Evolutionary conservation across 2,329 filamentous ascomycete genomes (phyloP), one percentile per base, ranked within the genome.

Genomic region (Niveomyces coronatus): DNA sequence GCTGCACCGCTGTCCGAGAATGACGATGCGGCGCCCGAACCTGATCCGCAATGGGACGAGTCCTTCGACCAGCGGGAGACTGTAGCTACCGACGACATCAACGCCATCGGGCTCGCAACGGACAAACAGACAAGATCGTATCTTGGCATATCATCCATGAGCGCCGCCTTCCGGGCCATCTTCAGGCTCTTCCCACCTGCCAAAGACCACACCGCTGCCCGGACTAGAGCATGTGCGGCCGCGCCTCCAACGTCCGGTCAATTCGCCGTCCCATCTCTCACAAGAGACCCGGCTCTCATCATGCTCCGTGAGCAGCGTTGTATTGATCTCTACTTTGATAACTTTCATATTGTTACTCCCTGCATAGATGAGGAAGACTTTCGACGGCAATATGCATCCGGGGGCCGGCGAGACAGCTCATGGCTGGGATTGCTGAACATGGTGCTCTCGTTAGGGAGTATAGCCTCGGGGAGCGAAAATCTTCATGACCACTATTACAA

Each of bases 361-460:
- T 62, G 79, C 49, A 55, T 80, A 3, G 74, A 79, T 34, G 75
- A 79, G 46, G 61, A 66, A 5, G 65, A 67, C 24, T 79, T 79
- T 43, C 68, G 76, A 44, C 66, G 68, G 3, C 69, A 69, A n/a
- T 79, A 75, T 44, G 55, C 70, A 10, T 41, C 50, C 9, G 54
- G 65, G 3, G 60, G 63, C 30, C 62, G 74, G 11, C 67, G 63
- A 40, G 74, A 79, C 52, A 60, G 67, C 2, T 65, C 72, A 31
- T 80, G 76, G 76, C 60, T 76, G 20, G 71, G 69, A 4, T 54
- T 80, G 10, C 55, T 78, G 7, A 78, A 79, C 48, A 77, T 77
- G 54, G 73, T 80, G 10, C 70, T 79, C 45, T 72, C 74, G 0
- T 61, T 79, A 38, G 75, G 76, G 3, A 76, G 71, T 36, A 67